Evolutionary conservation across 2,329 filamentous ascomycete genomes (phyloP).

Genomic region (Fusarium sarcochroum): DNA sequence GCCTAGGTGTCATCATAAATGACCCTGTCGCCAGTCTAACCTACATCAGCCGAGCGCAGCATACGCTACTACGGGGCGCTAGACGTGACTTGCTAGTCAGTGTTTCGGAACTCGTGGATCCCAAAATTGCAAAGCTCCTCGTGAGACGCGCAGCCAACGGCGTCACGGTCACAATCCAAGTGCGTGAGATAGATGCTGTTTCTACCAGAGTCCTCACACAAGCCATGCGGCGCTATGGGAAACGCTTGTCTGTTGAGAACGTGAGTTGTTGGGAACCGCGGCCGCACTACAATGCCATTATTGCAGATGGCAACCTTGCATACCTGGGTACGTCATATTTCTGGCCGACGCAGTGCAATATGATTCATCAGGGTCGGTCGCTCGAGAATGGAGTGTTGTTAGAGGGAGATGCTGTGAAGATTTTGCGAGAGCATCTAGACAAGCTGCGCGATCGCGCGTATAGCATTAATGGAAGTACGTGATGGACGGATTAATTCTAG

Average conservation of each 20-base stretch:
- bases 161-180: background rate
- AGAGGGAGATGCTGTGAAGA: background rate
- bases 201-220: background rate
- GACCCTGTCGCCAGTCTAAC: constrained; percentile 9
- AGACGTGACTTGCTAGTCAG: constrained; percentile 7
- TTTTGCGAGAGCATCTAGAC: background rate
- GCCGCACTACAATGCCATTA: constrained; percentile 4
- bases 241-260: constrained; percentile 1
- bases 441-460: background rate
- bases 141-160: constrained; percentile 2
- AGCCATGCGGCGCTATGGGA: background rate
- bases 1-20: background rate
- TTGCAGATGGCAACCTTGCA: constrained; percentile 5
- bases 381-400: constrained; percentile 21
- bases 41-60: constrained; percentile 16
- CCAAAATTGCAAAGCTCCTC: constrained; percentile 8
- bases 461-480: too few species aligned
- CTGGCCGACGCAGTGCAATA: constrained; percentile 16
- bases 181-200: background rate
- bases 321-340: constrained; percentile 5
- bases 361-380: constrained; percentile 18
- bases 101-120: constrained; percentile 2
- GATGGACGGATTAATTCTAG: too few species aligned
- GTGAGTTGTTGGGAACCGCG: constrained; percentile 16
- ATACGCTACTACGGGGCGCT: constrained; percentile 1